Percentiles rank a stretch among this genome's conserved stretches.
Evolutionary conservation across 75 land plant genomes (phyloP).

Genomic region (Azolla pinnata): DNA sequence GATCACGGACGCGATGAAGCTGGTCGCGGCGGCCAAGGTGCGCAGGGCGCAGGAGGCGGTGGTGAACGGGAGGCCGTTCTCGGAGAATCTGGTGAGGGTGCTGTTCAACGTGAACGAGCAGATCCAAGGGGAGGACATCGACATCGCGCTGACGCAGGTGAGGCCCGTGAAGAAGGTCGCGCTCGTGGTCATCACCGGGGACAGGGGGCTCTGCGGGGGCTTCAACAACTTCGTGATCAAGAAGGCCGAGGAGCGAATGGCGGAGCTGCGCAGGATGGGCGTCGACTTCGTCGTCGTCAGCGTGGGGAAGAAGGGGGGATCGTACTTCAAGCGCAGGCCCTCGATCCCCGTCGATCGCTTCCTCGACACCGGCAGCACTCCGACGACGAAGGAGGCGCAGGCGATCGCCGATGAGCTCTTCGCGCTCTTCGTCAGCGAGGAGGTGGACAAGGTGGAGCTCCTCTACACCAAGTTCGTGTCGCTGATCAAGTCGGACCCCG

Average conservation of each 20-base stretch:
- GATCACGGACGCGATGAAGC: constrained; percentile 79
- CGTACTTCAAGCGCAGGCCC: constrained; percentile 45
- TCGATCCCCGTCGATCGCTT: constrained; percentile 42
- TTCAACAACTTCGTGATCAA: constrained; percentile 52
- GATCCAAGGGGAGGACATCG: constrained; percentile 44
- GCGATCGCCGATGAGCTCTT: constrained; percentile 61
- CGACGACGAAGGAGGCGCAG: constrained; percentile 62
- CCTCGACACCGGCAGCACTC: constrained; percentile 26
- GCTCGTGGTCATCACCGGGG: constrained; percentile 57
- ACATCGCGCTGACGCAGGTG: constrained; percentile 47
- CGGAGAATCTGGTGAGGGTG: constrained; percentile 51
- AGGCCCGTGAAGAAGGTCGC: constrained; percentile 50
- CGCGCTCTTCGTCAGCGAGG: constrained; percentile 47
- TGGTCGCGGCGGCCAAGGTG: constrained; percentile 69
- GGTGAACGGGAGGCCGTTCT: constrained; percentile 54
- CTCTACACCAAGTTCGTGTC: constrained; percentile 57
- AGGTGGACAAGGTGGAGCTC: constrained; percentile 64
- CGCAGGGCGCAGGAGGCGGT: constrained; percentile 70
- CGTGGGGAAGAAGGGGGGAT: constrained; percentile 52
- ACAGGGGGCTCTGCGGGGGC: constrained; percentile 59
- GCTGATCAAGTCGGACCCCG: constrained; percentile 53
- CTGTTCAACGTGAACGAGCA: constrained; percentile 47
- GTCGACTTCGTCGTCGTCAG: constrained; percentile 35
- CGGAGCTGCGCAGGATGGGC: constrained; percentile 24
- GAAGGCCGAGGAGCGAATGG: constrained; percentile 44